A percentile compares a stretch with the other conserved stretches of the same genome.
Evolutionary conservation across 306 rosid genomes (phyloP).

Genomic region (Erythrophleum fordii): DNA sequence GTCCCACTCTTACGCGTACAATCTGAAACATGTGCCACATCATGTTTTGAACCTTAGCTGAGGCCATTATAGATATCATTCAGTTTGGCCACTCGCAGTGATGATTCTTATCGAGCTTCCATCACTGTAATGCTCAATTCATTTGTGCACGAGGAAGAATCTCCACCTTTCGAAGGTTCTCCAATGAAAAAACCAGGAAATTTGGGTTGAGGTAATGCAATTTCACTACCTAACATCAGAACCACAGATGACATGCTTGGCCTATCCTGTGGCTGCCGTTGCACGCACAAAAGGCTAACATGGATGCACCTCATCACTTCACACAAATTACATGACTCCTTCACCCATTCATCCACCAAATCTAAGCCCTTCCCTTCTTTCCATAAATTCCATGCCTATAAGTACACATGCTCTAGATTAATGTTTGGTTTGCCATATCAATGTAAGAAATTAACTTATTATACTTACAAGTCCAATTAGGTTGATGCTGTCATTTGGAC

Average conservation of each 20-base stretch:
- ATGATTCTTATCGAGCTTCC: too few relatives aligned
- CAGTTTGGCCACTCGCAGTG: too few relatives aligned
- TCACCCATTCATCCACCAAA: constrained; percentile 32
- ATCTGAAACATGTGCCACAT: too few relatives aligned
- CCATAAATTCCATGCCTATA: constrained; percentile 53
- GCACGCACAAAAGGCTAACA: constrained; percentile 28
- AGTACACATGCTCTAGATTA: background rate
- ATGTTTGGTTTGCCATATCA: background rate
- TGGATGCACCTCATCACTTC: constrained; percentile 37
- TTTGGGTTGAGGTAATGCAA: background rate
- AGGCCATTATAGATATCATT: too few relatives aligned
- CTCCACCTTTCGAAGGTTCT: background rate
- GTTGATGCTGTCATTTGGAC: constrained; percentile 34
- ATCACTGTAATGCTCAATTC: constrained; percentile 45
- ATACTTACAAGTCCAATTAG: constrained; percentile 48
- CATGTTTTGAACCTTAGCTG: too few relatives aligned
- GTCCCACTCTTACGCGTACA: too few relatives aligned
- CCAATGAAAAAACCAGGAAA: background rate
- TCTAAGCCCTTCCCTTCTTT: constrained; percentile 39
- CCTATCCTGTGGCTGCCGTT: constrained; percentile 27
- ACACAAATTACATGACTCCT: background rate
- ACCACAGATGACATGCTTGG: constrained; percentile 37
- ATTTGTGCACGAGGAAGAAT: constrained; percentile 10
- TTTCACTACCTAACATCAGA: constrained; percentile 28
- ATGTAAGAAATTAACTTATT: background rate